A percentile compares a stretch with the other conserved stretches of the same genome.
Evolutionary conservation across 331 rosid species (phyloP).

Genomic region (Pyracantha coccinea): DNA sequence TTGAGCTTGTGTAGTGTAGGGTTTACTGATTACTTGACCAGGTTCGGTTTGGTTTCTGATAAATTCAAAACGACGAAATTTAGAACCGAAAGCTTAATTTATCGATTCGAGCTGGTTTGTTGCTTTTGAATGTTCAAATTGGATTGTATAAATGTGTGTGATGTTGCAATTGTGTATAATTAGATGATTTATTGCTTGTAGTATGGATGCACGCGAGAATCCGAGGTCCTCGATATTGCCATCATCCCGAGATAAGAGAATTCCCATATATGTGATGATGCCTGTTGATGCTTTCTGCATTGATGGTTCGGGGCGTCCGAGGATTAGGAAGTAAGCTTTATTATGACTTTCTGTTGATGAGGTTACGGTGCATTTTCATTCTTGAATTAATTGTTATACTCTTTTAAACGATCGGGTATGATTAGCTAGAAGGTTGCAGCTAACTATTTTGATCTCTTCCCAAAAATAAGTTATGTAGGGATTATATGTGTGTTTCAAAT

Average conservation of each 20-base stretch:
- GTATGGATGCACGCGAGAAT: conserved; percentile 26
- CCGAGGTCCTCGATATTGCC: conserved; percentile 14
- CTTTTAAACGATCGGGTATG: background rate
- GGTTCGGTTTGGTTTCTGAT: background rate
- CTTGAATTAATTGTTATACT: background rate
- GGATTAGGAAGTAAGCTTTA: conserved; percentile 14
- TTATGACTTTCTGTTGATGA: background rate
- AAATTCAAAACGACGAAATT: background rate
- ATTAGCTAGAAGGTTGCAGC: background rate
- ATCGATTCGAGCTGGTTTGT: background rate
- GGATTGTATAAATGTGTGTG: background rate
- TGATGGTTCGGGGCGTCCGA: conserved; percentile 18
- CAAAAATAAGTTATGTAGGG: background rate
- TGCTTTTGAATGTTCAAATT: background rate
- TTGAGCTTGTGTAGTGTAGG: background rate
- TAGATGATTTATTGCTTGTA: conserved; percentile 4
- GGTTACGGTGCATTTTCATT: background rate
- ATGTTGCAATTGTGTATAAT: background rate
- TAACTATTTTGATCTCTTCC: background rate
- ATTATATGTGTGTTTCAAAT: background rate
- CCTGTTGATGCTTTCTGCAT: conserved; percentile 22
- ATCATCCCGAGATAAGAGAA: conserved; percentile 8
- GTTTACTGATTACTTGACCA: background rate
- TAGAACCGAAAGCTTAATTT: background rate
- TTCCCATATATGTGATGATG: conserved; percentile 34